Conservation (phyloP, 805 yeast species). For the Vanderwaltozyma polyspora region DNA sequence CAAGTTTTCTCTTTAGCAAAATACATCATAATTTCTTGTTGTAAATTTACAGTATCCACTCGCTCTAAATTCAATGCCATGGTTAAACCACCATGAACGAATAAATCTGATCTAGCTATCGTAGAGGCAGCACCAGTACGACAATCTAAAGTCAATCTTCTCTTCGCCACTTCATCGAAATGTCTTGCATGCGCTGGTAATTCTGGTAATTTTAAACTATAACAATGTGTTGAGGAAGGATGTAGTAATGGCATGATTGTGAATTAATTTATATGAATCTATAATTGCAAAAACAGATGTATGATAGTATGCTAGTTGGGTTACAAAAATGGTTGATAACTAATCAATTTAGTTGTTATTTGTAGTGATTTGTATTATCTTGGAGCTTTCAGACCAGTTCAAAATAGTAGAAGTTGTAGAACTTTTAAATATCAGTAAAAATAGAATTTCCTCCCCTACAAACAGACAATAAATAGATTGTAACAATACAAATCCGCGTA, state of each 20-base stretch:
- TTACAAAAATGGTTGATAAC: too few species aligned
- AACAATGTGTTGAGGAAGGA: slow-evolving; percentile 54
- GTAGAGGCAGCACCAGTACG: slow-evolving; percentile 60
- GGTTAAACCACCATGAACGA: slow-evolving; percentile 59
- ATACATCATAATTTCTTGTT: slow-evolving; percentile 28
- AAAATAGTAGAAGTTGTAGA: too few species aligned
- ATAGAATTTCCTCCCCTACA: too few species aligned
- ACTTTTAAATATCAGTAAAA: too few species aligned
- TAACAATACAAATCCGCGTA: too few species aligned
- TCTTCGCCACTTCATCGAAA: slow-evolving; percentile 33
- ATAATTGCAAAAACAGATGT: too few species aligned
- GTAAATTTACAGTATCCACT: slow-evolving; percentile 32
- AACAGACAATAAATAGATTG: too few species aligned
- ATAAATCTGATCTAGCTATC: slow-evolving; percentile 46
- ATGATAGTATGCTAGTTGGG: too few species aligned
- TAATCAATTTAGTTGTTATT: too few species aligned
- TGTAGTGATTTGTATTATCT: too few species aligned
- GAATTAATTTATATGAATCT: too few species aligned
- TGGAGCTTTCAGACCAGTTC: too few species aligned
- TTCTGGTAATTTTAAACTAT: slow-evolving; percentile 44
- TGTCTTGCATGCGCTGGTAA: slow-evolving; percentile 12
- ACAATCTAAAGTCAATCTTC: slow-evolving; percentile 42
- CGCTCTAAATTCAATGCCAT: slow-evolving; percentile 40
- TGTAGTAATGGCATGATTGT: slow-evolving; percentile 36
- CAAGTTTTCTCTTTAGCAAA: slow-evolving; percentile 19